Base-by-base conservation (phyloP, 2,329 filamentous ascomycete species). In the Pyrenochaeta sp. region DNA sequence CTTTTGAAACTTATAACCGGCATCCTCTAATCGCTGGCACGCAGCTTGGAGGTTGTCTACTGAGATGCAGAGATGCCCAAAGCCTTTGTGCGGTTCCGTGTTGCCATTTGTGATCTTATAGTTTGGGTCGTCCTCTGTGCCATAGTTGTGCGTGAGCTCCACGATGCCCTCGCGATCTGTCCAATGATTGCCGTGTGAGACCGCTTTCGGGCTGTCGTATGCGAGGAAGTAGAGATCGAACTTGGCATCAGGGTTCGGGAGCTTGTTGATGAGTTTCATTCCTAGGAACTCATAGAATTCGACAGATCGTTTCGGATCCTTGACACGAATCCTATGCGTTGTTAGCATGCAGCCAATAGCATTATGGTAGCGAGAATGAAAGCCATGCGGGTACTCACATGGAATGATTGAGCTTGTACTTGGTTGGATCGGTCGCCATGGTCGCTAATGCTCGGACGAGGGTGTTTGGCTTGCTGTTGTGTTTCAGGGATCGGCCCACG, bases 181-280 rank as follows among this genome's bases (percentile, higher is more conserved):
- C 82, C 90, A 93, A 72, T 89, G 86, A 63, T 88, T 88, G 71
- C 89, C 90, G 56, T 86, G 83, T 9, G 91, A 95, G n/a, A 87
- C 81, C 13, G 94, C 90, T 37, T 86, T 83, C 9, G 92, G 87
- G 32, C 87, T 86, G 75, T 97, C 90, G 80, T 96, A 98, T 58
- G 90, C 93, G 59, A 99, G 85, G 81, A 98, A 98, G 84, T 98
- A 98, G 28, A 97, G 87, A 72, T 95, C 92, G 78, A 98, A 98
- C 75, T 96, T 97, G 78, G 87, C 88, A 59, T 97, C 93, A 13
- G 93, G 91, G 73, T 92, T 91, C 62, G 90, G 83, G 46, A 95
- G 84, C 80, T 93, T 91, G 73, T 91, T 88, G 78, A 98, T 86
- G 62, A 93, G 80, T 74, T 85, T 93, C 86, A 98, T 88, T 69